Base-by-base conservation (phyloP, 2,329 filamentous ascomycete species). In the Fusarium brevicatenulatum region DNA sequence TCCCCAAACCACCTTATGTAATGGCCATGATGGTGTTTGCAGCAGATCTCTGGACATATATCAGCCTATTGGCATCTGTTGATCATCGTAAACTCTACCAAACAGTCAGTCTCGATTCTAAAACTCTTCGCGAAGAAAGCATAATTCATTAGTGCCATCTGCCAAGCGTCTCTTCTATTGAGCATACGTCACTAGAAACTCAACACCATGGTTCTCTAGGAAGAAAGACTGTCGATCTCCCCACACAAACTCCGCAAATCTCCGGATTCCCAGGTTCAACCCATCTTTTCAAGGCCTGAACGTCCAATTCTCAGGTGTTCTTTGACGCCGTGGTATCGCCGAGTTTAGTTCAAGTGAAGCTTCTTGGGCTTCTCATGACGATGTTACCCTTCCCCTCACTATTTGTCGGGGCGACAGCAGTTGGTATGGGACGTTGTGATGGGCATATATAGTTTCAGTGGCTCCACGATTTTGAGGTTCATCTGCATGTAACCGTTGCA, bases 231-330 rank as follows among this genome's bases (percentile, higher is more conserved):
- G 72, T 58, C 64, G 71, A 74, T 72, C 72, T 74, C 72, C 61
- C 72, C 72, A 63, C 72, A 70, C 64, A 61, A 52, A 70, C 72
- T 72, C 72, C 68, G 64, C 68, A 72, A 47, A 63, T 52, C 69
- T 74, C 72, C 68, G 70, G 72, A 60, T 72, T 72, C 32, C 58
- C 49, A 63, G 55, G 63, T 60, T 68, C 39, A 37, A 43, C 61
- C 63, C 61, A 47, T 21, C 37, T 30, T 46, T 57, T 30, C 63
- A 47, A 60, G 30, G 53, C 13, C 10, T 37, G 18, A 57, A 28
- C 8, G 5, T 23, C 32, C 42, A 57, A 30, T 36, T 7, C 16
- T 34, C 66, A 52, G 42, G 64, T 65, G 46, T 36, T 46, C 5
- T n/a, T 40, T 60, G 57, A 25, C 62, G 61, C 70, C 70, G 70